Evolutionary conservation across 2,329 filamentous ascomycete species (phyloP), one percentile per base, ranked within the genome.

Genomic region (Phaeosphaeria sp.): DNA sequence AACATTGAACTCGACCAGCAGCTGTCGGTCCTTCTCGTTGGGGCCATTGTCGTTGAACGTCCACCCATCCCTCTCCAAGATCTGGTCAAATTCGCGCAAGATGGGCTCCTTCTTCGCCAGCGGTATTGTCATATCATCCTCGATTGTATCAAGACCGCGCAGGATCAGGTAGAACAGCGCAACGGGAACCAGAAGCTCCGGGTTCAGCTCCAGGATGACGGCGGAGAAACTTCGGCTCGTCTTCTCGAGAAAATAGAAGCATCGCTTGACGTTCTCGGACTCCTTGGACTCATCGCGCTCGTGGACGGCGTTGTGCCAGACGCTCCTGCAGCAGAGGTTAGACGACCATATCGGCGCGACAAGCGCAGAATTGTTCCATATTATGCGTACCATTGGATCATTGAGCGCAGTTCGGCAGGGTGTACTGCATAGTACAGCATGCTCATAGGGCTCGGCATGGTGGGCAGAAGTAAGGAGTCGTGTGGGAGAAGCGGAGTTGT

Each of bases 251-350:
- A 90, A 92, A 64, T 90, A 82, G 82, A 96, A 98, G 83, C 95
- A 98, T 83, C 88, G 84, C 77, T 87, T 86, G 60, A 96, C 85
- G 17, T 89, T 89, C 53, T 84, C 81, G 25, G 88, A 83, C 79
- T 98, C 95, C 66, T 91, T 91, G 60, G 83, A 82, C 63, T 87
- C 84, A 72, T 97, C 86, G 74, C 94, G 91, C 74, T 85, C 86
- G 82, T 98, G 92, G 20, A 97, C 92, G 13, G 95, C 90, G 64
- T 96, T 92, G 81, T 98, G 95, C 93, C 93, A 98, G 69, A 96
- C 82, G 82, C 96, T 97, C 93, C 93, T 97, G 47, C 23, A n/a
- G 6, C 36, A 22, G 33, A 50, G 43, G 47, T 64, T 52, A 70
- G 71, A 33, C 33, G 20, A 9, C 25, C 10, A 15, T 42, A n/a